Evolutionary conservation across 129 eudicot species (phyloP).

Genomic region (Mikania micrantha): DNA sequence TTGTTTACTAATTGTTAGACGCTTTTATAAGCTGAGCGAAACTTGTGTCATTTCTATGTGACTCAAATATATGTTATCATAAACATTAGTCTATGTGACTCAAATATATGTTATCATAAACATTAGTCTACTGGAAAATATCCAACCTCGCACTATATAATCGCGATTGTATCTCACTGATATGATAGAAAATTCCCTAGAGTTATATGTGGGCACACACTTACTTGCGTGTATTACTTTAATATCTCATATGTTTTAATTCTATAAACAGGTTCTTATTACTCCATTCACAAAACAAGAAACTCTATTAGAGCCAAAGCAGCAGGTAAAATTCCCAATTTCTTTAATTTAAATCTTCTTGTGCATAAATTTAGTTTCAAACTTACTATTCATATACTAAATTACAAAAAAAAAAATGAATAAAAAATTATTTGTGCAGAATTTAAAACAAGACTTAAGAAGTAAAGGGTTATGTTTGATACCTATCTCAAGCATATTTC

Average conservation of each 20-base stretch:
- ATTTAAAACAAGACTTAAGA: background rate
- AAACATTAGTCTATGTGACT: no score
- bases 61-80: no score
- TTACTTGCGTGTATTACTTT: no score
- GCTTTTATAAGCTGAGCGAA: no score
- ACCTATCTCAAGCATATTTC: slow-evolving; percentile 2
- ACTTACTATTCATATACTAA: background rate
- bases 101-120: no score
- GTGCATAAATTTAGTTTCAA: background rate
- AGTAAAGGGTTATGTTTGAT: background rate
- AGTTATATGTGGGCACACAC: no score
- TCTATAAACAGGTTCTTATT: background rate
- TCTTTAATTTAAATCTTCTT: background rate
- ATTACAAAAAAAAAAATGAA: background rate
- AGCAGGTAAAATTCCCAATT: background rate
- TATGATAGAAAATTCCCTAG: no score
- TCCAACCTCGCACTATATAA: no score
- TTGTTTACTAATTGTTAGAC: no score
- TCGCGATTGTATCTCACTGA: no score
- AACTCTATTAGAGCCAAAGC: background rate
- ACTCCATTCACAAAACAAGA: background rate
- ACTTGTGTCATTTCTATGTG: no score
- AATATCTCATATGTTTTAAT: background rate
- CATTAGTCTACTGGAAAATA: no score
- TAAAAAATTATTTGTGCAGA: slow-evolving; percentile 5